phyloP scores from a whole-genome alignment of 2,329 filamentous ascomycete genomes.

The Teratosphaeria destructans region DNA sequence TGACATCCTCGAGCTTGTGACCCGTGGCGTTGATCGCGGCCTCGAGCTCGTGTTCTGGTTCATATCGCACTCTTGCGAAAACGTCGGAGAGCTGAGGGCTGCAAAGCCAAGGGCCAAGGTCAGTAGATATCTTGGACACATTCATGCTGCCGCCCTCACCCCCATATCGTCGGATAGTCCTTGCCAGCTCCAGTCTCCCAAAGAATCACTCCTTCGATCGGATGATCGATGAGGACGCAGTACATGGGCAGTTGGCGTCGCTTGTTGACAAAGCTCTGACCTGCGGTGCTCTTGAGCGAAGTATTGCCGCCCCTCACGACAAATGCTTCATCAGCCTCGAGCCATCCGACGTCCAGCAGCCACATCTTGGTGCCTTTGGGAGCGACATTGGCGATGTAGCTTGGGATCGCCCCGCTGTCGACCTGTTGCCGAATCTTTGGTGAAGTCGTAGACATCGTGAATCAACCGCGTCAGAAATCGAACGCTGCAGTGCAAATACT shows the following conservation, averaged over 20 bases:
- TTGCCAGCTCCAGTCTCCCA: constrained; percentile 30
- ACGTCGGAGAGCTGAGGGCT: constrained; percentile 24
- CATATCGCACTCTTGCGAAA: constrained; percentile 24
- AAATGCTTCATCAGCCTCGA: constrained; percentile 40
- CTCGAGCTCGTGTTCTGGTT: constrained; percentile 25
- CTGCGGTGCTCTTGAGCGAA: constrained; percentile 24
- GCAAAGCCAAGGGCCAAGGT: constrained; percentile 13
- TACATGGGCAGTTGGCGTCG: constrained; percentile 33
- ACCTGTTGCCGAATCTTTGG: constrained; percentile 19
- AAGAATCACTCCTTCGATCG: constrained; percentile 34
- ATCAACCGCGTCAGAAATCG: neutral
- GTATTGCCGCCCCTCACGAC: constrained; percentile 33
- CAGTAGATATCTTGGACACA: neutral
- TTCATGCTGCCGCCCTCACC: neutral
- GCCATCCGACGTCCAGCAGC: constrained; percentile 32
- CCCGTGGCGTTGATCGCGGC: constrained; percentile 26
- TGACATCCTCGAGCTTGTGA: constrained; percentile 25
- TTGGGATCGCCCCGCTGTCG: constrained; percentile 22
- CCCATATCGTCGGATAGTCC: constrained; percentile 22
- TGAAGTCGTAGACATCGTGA: neutral
- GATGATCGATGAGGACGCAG: constrained; percentile 36
- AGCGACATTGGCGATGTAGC: constrained; percentile 27
- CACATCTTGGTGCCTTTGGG: constrained; percentile 34
- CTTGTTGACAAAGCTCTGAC: constrained; percentile 31
- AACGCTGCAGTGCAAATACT: neutral